These are phyloP conservation scores for Naumovozyma baii DNA, from an alignment of 805 yeast genomes.

Conservation along the genomic window DNA sequence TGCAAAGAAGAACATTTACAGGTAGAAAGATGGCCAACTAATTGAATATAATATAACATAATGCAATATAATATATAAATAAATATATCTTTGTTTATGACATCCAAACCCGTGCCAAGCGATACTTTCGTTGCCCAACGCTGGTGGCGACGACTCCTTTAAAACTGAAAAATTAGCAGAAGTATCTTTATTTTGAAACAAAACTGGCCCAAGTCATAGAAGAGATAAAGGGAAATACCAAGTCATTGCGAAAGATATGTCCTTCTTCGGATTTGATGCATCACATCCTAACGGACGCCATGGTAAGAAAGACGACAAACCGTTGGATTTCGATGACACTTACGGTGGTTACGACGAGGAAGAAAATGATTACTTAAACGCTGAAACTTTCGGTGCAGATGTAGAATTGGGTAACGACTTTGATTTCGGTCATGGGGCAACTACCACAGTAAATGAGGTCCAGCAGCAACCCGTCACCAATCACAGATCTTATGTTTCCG, in stretches of 20 bases:
- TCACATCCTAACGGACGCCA: conserved; percentile 8
- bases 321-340: conserved; percentile 73
- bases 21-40: conserved; percentile 29
- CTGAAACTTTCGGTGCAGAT: conserved; percentile 27
- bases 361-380: conserved; percentile 51
- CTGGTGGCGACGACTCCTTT: too few relatives aligned
- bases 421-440: conserved; percentile 28
- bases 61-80: not conserved
- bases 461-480: not conserved
- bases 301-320: conserved; percentile 15
- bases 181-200: too few relatives aligned
- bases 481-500: conserved; percentile 22
- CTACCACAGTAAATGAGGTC: not conserved
- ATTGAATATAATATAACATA: not conserved
- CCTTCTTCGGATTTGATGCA: conserved; percentile 31
- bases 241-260: conserved; percentile 23
- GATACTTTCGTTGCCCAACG: too few relatives aligned
- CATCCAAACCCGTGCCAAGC: not conserved
- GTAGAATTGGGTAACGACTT: conserved; percentile 29
- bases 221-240: too few relatives aligned
- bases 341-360: conserved; percentile 62
- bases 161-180: too few relatives aligned
- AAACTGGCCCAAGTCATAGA: not conserved
- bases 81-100: not conserved
- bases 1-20: conserved; percentile 27